Base-by-base conservation (phyloP, 2,329 filamentous ascomycete species). In the Aspergillus sp. region DNA sequence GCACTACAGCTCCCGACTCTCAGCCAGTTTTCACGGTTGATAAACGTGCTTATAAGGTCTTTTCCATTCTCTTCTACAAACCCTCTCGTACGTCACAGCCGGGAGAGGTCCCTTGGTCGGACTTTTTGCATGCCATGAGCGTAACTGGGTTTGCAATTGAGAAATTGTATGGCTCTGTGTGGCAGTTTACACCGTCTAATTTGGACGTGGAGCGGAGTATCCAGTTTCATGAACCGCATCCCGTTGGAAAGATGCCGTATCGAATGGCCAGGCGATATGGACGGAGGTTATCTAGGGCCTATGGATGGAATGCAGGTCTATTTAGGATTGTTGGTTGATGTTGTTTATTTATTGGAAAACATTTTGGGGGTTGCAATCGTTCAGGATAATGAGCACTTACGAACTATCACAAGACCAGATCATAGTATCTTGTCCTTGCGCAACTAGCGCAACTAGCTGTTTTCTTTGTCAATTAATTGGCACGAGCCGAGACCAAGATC, bases 201-300 rank as follows among this genome's bases (percentile, higher is more conserved):
- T 46, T 71, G 19, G 67, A 73, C 41, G 65, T 72, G 0, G 63
- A 71, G 33, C 59, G 72, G 4, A 71, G 69, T 26, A 83, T 83
- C 29, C 75, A 80, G 42, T 79, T 83, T 47, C 78, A 83, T 48
- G 78, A 82, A 53, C 79, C 80, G 2, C 79, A 83, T 58, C 77
- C 78, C 0, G 56, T 54, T 1, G 62, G 63, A 1, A 82, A 82
- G 59, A 67, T 83, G 4, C 62, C 72, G 0, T 77, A 74, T 46
- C 49, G 51, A 1, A 59, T 57, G 33, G 77, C 75, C 1, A 65
- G 77, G 37, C 57, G 70, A 1, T 61, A 71, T 49, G 79, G 77
- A 0, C 61, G 77, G 37, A 61, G 78, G 19, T 50, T 83, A 33
- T 66, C 58, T 40, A 62, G 74, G 37, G 65, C 69, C 0, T 82